phyloP scores from a whole-genome alignment of 2,329 filamentous ascomycete genomes.

The Pestalotiopsis fici region DNA sequence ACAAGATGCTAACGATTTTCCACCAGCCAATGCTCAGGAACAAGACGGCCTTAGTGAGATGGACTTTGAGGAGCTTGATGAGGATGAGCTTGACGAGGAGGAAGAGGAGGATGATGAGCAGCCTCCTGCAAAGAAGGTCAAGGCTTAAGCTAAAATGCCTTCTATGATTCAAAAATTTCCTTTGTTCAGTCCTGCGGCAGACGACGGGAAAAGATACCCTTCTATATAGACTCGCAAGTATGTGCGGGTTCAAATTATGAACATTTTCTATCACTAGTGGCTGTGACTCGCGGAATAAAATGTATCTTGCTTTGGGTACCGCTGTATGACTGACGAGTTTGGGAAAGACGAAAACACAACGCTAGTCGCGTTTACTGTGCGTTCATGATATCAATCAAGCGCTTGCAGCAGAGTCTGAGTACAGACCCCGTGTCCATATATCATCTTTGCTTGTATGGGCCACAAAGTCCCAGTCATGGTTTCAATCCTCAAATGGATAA shows the following conservation, averaged over 20 bases:
- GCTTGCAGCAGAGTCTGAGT: too few relatives aligned
- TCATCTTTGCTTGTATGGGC: too few relatives aligned
- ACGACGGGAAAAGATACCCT: slow-evolving; percentile 5
- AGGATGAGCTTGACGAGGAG: slow-evolving; percentile 27
- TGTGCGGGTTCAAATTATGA: not conserved
- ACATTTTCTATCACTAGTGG: not conserved
- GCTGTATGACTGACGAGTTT: too few relatives aligned
- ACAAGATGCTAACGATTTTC: slow-evolving; percentile 1
- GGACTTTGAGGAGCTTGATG: slow-evolving; percentile 53
- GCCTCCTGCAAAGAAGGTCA: slow-evolving; percentile 15
- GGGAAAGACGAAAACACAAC: too few relatives aligned
- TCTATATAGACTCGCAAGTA: not conserved
- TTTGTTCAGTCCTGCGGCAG: not conserved
- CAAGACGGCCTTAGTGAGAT: slow-evolving; percentile 52
- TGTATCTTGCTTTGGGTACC: too few relatives aligned
- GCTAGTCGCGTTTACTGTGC: too few relatives aligned
- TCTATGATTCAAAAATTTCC: not conserved
- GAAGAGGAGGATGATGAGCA: slow-evolving; percentile 11
- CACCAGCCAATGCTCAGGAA: slow-evolving; percentile 51
- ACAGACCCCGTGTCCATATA: too few relatives aligned
- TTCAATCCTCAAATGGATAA: not conserved
- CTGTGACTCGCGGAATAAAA: not conserved
- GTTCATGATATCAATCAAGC: too few relatives aligned
- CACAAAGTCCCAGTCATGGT: too few relatives aligned
- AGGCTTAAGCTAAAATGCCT: not conserved